These are phyloP conservation scores for Pulveroboletus frians DNA, from an alignment of 768 basidiomycete genomes.

Conservation along the genomic window DNA sequence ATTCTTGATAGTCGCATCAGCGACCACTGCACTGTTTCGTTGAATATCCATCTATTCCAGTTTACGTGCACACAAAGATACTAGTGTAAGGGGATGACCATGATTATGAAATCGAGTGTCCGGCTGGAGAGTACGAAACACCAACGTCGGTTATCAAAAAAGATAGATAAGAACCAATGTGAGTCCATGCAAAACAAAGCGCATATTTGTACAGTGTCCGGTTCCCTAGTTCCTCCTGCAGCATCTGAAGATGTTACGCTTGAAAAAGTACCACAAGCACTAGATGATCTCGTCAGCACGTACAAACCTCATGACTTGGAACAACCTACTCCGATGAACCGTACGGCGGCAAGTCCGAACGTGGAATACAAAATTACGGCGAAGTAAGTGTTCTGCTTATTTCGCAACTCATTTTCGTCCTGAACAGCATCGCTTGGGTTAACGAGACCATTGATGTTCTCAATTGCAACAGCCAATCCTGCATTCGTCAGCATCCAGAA, in stretches of 20 bases:
- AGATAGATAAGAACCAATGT: constrained; percentile 29
- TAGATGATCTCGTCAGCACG: constrained; percentile 26
- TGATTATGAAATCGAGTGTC: constrained; percentile 27
- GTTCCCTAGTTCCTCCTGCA: constrained; percentile 63
- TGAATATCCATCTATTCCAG: constrained; percentile 24
- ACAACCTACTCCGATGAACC: constrained; percentile 67
- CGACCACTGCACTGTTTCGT: constrained; percentile 7
- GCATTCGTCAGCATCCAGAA: constrained; percentile 79
- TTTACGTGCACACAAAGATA: constrained; percentile 20
- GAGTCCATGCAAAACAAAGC: constrained; percentile 22
- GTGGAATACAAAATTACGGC: constrained; percentile 76
- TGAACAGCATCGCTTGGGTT: constrained; percentile 32
- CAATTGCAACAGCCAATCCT: constrained; percentile 64
- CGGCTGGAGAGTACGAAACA: constrained; percentile 8
- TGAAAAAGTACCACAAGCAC: constrained; percentile 83
- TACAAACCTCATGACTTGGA: background rate
- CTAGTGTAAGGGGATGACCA: constrained; percentile 14
- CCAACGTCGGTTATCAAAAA: constrained; percentile 24
- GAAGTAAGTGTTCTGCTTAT: constrained; percentile 64
- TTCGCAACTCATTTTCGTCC: constrained; percentile 39
- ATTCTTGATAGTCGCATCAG: constrained; percentile 38
- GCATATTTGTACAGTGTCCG: constrained; percentile 9
- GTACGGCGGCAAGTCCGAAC: constrained; percentile 63
- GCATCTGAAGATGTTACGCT: constrained; percentile 75
- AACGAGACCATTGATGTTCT: constrained; percentile 64